Conservation (phyloP, 2,329 filamentous ascomycete species). For the Colletotrichum sublineola region DNA sequence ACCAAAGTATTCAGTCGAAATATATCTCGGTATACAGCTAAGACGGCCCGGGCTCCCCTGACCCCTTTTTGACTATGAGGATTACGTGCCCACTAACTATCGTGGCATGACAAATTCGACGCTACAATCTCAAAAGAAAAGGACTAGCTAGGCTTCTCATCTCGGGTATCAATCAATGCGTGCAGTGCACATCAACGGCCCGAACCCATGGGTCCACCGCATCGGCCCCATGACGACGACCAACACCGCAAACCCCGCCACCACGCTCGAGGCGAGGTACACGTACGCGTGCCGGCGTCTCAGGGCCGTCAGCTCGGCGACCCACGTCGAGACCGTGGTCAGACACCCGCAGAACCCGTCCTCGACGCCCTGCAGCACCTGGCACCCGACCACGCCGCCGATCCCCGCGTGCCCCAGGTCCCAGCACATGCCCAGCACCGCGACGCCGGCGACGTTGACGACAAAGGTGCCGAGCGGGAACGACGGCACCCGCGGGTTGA, state of each 20-base stretch:
- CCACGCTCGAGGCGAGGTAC: conserved; percentile 75
- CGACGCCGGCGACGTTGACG: conserved; percentile 84
- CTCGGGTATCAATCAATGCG: not conserved
- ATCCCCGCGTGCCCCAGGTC: conserved; percentile 79
- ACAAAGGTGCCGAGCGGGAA: conserved; percentile 91
- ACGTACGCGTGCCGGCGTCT: conserved; percentile 71
- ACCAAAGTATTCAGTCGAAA: too few relatives aligned
- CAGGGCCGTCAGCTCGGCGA: conserved; percentile 69
- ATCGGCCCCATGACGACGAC: conserved; percentile 82
- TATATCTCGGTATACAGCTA: not conserved
- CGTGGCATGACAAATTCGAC: not conserved
- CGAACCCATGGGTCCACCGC: conserved; percentile 75
- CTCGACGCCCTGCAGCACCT: conserved; percentile 75
- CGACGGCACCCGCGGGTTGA: conserved; percentile 75
- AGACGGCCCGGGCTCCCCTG: not conserved
- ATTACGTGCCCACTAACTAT: not conserved
- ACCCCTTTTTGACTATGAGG: not conserved
- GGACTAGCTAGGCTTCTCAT: too few relatives aligned
- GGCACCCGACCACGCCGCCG: conserved; percentile 71
- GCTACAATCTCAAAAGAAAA: too few relatives aligned
- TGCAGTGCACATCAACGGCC: conserved; percentile 58
- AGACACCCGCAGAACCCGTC: conserved; percentile 77
- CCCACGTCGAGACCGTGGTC: conserved; percentile 78
- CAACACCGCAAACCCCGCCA: conserved; percentile 69
- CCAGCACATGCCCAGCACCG: conserved; percentile 80